These are phyloP conservation scores for Selaginella moellendorffii DNA, from an alignment of 75 land plant genomes.

Conservation along the genomic window DNA sequence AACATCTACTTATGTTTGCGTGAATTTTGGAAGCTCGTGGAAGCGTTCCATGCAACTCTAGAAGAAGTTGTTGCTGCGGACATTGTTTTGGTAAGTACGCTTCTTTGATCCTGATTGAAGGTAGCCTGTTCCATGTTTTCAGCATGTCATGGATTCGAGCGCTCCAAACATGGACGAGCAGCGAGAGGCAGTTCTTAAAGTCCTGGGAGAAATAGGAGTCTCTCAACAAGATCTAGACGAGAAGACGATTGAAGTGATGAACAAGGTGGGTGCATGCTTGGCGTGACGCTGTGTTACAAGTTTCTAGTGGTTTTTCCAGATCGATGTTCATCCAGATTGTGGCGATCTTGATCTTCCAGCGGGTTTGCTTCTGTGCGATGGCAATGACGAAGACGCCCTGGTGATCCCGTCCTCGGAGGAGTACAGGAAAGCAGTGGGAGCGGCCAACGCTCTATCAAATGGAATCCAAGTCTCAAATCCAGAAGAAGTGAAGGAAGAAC, in stretches of 20 bases:
- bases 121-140: constrained; percentile 10
- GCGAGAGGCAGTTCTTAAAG: constrained; percentile 56
- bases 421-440: background rate
- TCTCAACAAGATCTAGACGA: constrained; percentile 50
- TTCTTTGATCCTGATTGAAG: background rate
- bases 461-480: too few species aligned
- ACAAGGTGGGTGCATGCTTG: constrained; percentile 40
- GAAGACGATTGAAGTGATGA: constrained; percentile 88
- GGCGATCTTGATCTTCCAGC: background rate
- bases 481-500: constrained; percentile 13
- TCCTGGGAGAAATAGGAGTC: constrained; percentile 72
- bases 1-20: background rate
- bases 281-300: background rate
- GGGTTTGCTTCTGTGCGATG: constrained; percentile 1
- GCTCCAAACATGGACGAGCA: constrained; percentile 70
- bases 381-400: background rate
- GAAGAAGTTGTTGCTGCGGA: constrained; percentile 74
- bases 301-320: background rate
- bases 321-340: constrained; percentile 1
- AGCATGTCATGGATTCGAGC: constrained; percentile 92
- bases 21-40: constrained; percentile 45
- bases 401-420: background rate
- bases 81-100: constrained; percentile 18
- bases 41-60: constrained; percentile 97
- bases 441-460: too few species aligned